These are phyloP conservation scores for Fonsecaea multimorphosa DNA, from an alignment of 2,329 filamentous ascomycete genomes.

Conservation along the genomic window DNA sequence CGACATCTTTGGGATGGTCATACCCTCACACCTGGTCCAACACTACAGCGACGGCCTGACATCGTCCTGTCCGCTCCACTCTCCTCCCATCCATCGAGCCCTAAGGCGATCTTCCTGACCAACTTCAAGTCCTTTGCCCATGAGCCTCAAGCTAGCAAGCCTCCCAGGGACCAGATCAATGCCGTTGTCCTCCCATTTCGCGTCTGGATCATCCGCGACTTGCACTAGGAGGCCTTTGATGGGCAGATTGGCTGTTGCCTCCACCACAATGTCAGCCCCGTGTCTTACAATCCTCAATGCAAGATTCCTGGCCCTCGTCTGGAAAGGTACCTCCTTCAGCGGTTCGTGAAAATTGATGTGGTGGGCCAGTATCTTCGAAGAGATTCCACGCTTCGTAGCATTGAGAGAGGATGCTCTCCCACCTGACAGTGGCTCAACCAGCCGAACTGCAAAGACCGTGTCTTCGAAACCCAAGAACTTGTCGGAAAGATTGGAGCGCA, in stretches of 20 bases:
- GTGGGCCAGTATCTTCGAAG: not conserved
- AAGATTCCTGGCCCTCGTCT: not conserved
- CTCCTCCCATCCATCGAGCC: constrained; percentile 13
- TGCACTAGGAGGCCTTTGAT: constrained; percentile 17
- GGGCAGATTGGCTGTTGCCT: constrained; percentile 4
- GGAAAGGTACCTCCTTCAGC: constrained; percentile 10
- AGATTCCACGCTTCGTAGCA: not conserved
- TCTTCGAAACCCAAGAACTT: not conserved
- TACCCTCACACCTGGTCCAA: not conserved
- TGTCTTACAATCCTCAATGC: constrained; percentile 2
- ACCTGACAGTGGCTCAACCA: not conserved
- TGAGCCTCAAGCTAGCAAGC: not conserved
- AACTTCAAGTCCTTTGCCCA: not conserved
- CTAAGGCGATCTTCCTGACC: constrained; percentile 8
- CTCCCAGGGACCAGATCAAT: constrained; percentile 10
- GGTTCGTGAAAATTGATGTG: constrained; percentile 13
- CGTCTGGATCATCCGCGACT: constrained; percentile 7
- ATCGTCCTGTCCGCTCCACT: not conserved
- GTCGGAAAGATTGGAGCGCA: not conserved
- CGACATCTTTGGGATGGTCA: not conserved
- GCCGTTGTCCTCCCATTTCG: constrained; percentile 10
- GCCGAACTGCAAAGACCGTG: constrained; percentile 6
- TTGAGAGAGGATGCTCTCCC: not conserved
- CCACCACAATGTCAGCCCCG: not conserved
- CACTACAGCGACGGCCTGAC: constrained; percentile 6